phyloP scores from a whole-genome alignment of 2,329 filamentous ascomycete species.

The Fusarium sp. region DNA sequence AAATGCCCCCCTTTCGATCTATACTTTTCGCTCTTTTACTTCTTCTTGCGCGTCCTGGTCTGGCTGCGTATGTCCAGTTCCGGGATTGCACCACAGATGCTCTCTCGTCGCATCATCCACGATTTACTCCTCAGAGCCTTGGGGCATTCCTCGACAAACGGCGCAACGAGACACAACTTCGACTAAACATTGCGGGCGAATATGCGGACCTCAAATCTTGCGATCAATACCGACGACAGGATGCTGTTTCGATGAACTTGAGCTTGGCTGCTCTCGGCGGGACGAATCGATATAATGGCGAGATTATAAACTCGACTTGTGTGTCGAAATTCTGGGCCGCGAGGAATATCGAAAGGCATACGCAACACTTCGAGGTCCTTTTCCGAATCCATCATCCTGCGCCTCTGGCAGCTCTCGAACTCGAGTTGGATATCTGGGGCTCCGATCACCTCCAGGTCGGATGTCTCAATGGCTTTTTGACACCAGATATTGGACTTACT shows the following conservation, averaged over 20 bases:
- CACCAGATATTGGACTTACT: slow-evolving; percentile 27
- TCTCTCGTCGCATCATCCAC: slow-evolving; percentile 15
- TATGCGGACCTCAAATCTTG: slow-evolving; percentile 17
- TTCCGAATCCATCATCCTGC: slow-evolving; percentile 47
- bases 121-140: slow-evolving; percentile 9
- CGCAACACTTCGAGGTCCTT: background rate
- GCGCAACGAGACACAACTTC: slow-evolving; percentile 16
- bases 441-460: slow-evolving; percentile 27
- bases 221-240: slow-evolving; percentile 2
- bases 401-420: slow-evolving; percentile 33
- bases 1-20: slow-evolving; percentile 14
- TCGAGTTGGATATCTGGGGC: slow-evolving; percentile 30
- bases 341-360: background rate
- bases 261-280: slow-evolving; percentile 34
- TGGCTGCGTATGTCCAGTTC: slow-evolving; percentile 31
- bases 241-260: slow-evolving; percentile 24
- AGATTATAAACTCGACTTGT: slow-evolving; percentile 37
- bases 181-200: background rate
- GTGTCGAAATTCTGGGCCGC: background rate
- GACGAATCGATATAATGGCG: slow-evolving; percentile 24
- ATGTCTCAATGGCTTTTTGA: slow-evolving; percentile 31
- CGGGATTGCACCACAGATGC: slow-evolving; percentile 24
- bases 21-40: slow-evolving; percentile 6
- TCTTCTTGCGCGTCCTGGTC: background rate
- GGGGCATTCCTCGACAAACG: slow-evolving; percentile 8